These are phyloP conservation scores for Candida endomychidarum DNA, from an alignment of 805 yeast species.

Conservation along the genomic window DNA sequence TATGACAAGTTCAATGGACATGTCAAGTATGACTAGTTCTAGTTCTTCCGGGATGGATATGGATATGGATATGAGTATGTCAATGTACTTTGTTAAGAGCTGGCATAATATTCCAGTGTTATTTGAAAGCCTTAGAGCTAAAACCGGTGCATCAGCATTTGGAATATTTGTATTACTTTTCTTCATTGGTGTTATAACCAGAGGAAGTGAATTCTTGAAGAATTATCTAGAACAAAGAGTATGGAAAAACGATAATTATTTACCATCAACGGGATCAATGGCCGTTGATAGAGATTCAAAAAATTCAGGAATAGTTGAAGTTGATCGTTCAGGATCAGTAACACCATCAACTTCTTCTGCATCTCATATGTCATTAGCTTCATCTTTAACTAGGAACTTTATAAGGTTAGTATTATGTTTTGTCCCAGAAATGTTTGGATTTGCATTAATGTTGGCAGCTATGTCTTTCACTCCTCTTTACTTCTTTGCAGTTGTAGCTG, in stretches of 20 bases:
- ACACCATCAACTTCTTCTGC: neutral
- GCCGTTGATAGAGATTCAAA: slow-evolving; percentile 2
- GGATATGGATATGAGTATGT: slow-evolving; percentile 42
- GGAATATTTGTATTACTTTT: slow-evolving; percentile 69
- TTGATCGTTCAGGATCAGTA: too few relatives aligned
- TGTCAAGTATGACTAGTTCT: slow-evolving; percentile 10
- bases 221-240: slow-evolving; percentile 69
- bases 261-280: slow-evolving; percentile 11
- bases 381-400: slow-evolving; percentile 42
- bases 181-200: slow-evolving; percentile 55
- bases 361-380: slow-evolving; percentile 5
- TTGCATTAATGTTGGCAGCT: slow-evolving; percentile 74
- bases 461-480: slow-evolving; percentile 69
- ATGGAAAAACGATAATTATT: slow-evolving; percentile 46
- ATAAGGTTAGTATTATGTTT: slow-evolving; percentile 58
- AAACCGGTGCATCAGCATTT: slow-evolving; percentile 59
- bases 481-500: slow-evolving; percentile 71
- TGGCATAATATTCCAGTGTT: slow-evolving; percentile 61
- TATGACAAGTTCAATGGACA: slow-evolving; percentile 8
- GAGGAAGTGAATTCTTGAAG: slow-evolving; percentile 58
- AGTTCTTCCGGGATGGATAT: slow-evolving; percentile 18
- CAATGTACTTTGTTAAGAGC: slow-evolving; percentile 52
- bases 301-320: neutral
- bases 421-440: slow-evolving; percentile 63
- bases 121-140: slow-evolving; percentile 54